phyloP scores from a whole-genome alignment of 768 basidiomycete genomes.

The Hypholoma sublateritium region DNA sequence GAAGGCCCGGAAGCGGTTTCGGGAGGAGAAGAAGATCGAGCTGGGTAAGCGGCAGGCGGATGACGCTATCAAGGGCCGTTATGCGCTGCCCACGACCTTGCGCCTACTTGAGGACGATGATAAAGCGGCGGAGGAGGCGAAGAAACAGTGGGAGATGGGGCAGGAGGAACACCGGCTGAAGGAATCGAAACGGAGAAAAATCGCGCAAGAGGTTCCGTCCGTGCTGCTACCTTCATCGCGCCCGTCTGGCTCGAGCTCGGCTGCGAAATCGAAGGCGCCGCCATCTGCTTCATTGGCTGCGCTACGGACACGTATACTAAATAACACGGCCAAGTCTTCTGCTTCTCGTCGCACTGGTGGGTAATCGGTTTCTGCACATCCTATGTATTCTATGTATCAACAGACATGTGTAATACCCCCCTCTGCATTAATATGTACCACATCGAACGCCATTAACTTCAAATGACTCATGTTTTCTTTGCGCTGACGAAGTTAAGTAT shows the following conservation, averaged over 20 bases:
- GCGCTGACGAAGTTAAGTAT: too few species aligned
- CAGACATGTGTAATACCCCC: too few species aligned
- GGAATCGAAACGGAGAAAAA: constrained; percentile 49
- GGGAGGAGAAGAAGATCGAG: constrained; percentile 83
- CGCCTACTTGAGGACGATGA: constrained; percentile 65
- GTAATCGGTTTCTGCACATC: not conserved
- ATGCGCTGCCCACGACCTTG: constrained; percentile 73
- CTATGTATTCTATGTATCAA: too few species aligned
- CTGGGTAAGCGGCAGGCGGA: constrained; percentile 68
- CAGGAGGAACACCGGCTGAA: constrained; percentile 44
- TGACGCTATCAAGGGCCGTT: constrained; percentile 68
- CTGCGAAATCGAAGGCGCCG: not conserved
- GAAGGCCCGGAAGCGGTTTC: constrained; percentile 77
- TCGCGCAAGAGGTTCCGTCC: constrained; percentile 28
- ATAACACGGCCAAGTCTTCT: constrained; percentile 47
- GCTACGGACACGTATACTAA: constrained; percentile 56
- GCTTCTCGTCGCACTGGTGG: constrained; percentile 15
- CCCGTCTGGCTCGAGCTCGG: not conserved
- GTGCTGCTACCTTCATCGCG: constrained; percentile 18
- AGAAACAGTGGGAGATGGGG: constrained; percentile 58
- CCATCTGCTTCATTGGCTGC: constrained; percentile 26
- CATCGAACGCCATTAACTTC: too few species aligned
- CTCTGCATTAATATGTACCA: too few species aligned
- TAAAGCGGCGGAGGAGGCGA: constrained; percentile 58
- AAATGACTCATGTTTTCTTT: too few species aligned